Base-by-base conservation (phyloP, 225 moss, liverwort and hornwort species). In the Bryoerythrophyllum caledonicum region DNA sequence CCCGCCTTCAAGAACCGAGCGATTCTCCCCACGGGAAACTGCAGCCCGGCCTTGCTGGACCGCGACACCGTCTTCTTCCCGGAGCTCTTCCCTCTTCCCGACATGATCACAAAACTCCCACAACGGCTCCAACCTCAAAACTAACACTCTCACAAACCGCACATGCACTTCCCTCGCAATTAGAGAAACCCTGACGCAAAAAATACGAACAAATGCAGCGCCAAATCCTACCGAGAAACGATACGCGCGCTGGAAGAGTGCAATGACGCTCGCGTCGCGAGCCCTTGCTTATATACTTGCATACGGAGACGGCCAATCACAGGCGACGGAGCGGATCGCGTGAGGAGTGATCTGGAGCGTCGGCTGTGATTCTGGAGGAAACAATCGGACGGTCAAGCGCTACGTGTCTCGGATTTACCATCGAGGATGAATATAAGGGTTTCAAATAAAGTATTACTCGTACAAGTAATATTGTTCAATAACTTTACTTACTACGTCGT, bases 41-140 rank as follows among this genome's bases (percentile, higher is more conserved):
- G 79, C 23, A 83, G 72, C 13, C 83, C 83, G 9, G 83, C 79
- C 76, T 83, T 83, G 72, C 75, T 83, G 2, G 79, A 83, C 57
- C 79, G 71, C n/a, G 83, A 83, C 0, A 83, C 76, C 2, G 83
- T 79, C 79, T 83, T 83, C 83, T 83, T 83, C 4, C 79, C 83
- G 9, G 83, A 83, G 49, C 83, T 83, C 62, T 83, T 83, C 10
- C 79, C 83, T 68, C 83, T 56, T 52, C 79, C 76, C 14, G 83
- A 83, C 83, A 83, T 83, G 20, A 9, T 60, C 13, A 17, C 28
- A 11, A 21, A 81, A 14, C 15, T 19, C 23, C 16, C 10, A 12
- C 0, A 25, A 30, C 28, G 4, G 19, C 55, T 9, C 23, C 2
- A 4, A 51, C 21, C 23, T 32, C 21, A 28, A 20, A 6, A 30